phyloP scores from a whole-genome alignment of 345 rosid genomes.

The Cochlearia excelsa region DNA sequence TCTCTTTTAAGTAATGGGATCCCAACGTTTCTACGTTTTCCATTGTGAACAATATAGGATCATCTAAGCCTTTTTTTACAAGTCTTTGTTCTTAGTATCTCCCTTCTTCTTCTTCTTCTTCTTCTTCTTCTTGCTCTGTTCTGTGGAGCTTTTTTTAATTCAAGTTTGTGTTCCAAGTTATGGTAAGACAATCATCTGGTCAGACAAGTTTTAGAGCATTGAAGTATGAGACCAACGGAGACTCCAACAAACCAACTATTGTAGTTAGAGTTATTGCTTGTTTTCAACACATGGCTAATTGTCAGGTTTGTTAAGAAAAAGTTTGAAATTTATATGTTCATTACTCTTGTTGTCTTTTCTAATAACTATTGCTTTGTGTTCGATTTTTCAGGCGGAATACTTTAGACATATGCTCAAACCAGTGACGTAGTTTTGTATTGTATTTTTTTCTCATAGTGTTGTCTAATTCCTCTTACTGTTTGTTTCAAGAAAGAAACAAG shows the following conservation, averaged over 20 bases:
- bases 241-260: constrained; percentile 66
- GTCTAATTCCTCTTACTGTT: constrained; percentile 36
- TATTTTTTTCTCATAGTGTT: constrained; percentile 33
- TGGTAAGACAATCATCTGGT: constrained; percentile 98
- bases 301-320: constrained; percentile 65
- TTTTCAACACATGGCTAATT: constrained; percentile 96
- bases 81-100: not conserved
- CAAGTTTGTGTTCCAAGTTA: constrained; percentile 53
- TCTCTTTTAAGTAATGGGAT: constrained; percentile 45
- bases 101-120: constrained; percentile 5
- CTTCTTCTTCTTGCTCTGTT: constrained; percentile 24
- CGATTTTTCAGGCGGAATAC: constrained; percentile 75
- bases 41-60: constrained; percentile 44
- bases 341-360: not conserved
- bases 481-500: constrained; percentile 41
- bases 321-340: not conserved
- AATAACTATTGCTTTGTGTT: constrained; percentile 23
- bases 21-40: constrained; percentile 41
- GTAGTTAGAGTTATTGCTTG: constrained; percentile 91
- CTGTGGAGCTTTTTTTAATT: constrained; percentile 29
- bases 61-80: constrained; percentile 33
- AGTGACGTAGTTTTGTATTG: constrained; percentile 70
- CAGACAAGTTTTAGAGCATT: constrained; percentile 92
- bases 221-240: constrained; percentile 82
- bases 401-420: constrained; percentile 96